These are phyloP conservation scores for Annulohypoxylon stygium DNA, from an alignment of 495 filamentous ascomycete genomes.

Conservation along the genomic window DNA sequence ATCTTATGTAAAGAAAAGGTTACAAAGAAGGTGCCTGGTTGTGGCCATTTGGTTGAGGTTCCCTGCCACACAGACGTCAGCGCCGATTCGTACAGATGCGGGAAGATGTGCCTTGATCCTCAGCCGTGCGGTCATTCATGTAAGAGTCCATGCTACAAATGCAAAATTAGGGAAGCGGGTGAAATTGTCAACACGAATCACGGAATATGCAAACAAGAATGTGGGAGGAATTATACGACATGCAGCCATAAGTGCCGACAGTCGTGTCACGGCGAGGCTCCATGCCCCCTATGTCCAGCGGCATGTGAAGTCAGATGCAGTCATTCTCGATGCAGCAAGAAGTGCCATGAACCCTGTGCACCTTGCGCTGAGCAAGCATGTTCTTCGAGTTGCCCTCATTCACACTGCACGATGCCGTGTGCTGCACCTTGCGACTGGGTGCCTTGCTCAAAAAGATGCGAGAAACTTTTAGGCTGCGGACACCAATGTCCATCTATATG, in stretches of 20 bases:
- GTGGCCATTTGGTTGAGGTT: slow-evolving; percentile 66
- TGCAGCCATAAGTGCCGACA: slow-evolving; percentile 69
- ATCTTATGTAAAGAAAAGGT: slow-evolving; percentile 56
- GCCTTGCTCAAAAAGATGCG: slow-evolving; percentile 76
- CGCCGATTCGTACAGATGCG: slow-evolving; percentile 59
- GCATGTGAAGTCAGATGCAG: slow-evolving; percentile 72
- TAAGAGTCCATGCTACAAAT: slow-evolving; percentile 63
- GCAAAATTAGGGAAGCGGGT: slow-evolving; percentile 57
- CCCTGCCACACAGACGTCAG: slow-evolving; percentile 64
- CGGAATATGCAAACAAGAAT: slow-evolving; percentile 63
- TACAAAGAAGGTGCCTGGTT: slow-evolving; percentile 61
- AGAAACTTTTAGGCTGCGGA: slow-evolving; percentile 68
- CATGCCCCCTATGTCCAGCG: slow-evolving; percentile 67
- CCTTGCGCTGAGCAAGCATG: slow-evolving; percentile 73
- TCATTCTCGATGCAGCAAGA: slow-evolving; percentile 71
- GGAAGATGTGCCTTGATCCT: slow-evolving; percentile 57
- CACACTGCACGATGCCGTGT: slow-evolving; percentile 74
- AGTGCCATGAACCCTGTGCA: slow-evolving; percentile 72
- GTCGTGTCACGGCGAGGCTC: slow-evolving; percentile 66
- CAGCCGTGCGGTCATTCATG: slow-evolving; percentile 74
- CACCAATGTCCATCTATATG: slow-evolving; percentile 76
- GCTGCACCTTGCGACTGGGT: slow-evolving; percentile 76
- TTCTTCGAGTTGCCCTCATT: slow-evolving; percentile 69
- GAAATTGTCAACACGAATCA: slow-evolving; percentile 57
- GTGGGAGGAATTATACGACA: slow-evolving; percentile 68